phyloP scores from a whole-genome alignment of 2,329 filamentous ascomycete species.

The Fulvia fulva region DNA sequence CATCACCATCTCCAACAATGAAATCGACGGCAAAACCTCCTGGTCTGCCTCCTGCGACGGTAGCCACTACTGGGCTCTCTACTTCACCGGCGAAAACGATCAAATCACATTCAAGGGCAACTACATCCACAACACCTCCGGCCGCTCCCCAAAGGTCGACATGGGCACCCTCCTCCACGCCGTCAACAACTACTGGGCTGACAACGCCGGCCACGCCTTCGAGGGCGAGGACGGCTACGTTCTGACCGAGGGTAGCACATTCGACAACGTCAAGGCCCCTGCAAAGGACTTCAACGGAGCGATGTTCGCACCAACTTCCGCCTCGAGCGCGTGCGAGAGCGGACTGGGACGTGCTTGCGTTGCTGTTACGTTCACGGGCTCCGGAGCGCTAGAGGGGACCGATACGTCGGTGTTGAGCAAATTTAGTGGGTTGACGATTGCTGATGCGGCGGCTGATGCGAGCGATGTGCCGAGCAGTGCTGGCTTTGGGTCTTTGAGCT shows the following conservation, averaged over 20 bases:
- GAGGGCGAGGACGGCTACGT: constrained; percentile 19
- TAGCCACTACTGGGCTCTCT: constrained; percentile 39
- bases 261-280: constrained; percentile 14
- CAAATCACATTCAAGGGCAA: constrained; percentile 57
- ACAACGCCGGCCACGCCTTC: constrained; percentile 54
- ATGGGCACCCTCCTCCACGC: constrained; percentile 56
- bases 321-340: constrained; percentile 6
- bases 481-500: constrained; percentile 10
- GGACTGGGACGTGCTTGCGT: constrained; percentile 11
- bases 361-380: constrained; percentile 10
- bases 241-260: constrained; percentile 24
- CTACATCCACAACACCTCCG: constrained; percentile 57
- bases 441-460: constrained; percentile 13
- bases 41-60: constrained; percentile 58
- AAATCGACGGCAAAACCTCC: constrained; percentile 53
- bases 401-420: constrained; percentile 11
- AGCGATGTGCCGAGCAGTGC: constrained; percentile 16
- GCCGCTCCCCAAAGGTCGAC: constrained; percentile 55
- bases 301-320: constrained; percentile 12
- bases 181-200: constrained; percentile 61
- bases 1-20: constrained; percentile 58
- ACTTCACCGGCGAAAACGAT: constrained; percentile 44
- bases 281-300: constrained; percentile 6
- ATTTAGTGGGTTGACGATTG: constrained; percentile 15
- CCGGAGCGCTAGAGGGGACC: constrained; percentile 9